Conservation (phyloP, 306 rosid species). For the Gastrolobium villosum region DNA sequence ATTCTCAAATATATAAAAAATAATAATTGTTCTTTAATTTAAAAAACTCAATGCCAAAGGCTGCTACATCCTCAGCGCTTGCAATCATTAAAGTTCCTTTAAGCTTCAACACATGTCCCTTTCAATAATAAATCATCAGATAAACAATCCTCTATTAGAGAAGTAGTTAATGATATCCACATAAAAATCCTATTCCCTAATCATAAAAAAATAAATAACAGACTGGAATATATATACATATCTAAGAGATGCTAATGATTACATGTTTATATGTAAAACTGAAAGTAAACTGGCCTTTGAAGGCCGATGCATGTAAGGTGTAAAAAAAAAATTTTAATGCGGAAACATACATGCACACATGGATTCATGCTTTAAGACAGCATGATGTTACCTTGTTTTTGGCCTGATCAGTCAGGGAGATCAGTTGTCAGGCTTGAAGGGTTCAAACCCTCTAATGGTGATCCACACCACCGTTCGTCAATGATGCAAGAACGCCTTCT, state of each 20-base stretch:
- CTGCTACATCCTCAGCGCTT: conserved; percentile 73
- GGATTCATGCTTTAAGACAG: no score
- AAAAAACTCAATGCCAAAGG: background rate
- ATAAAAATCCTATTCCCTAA: conserved; percentile 17
- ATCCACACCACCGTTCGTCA: no score
- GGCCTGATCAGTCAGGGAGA: no score
- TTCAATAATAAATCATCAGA: conserved; percentile 47
- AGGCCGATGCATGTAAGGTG: no score
- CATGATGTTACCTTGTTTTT: no score
- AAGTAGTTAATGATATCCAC: conserved; percentile 31
- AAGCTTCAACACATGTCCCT: conserved; percentile 82
- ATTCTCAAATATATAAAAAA: background rate
- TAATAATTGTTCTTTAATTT: background rate
- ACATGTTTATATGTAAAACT: no score
- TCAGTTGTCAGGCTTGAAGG: no score
- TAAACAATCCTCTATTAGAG: conserved; percentile 34
- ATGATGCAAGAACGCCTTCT: no score
- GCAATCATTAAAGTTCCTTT: conserved; percentile 87
- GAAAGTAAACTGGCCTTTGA: no score
- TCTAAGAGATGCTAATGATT: background rate
- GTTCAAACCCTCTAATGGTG: no score
- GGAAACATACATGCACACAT: no score
- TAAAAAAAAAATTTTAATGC: no score
- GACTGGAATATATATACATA: conserved; percentile 10
- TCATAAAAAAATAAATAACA: conserved; percentile 22